Base-by-base conservation (phyloP, 352 stramenopile genomes). In the Blastocystis sp. region DNA sequence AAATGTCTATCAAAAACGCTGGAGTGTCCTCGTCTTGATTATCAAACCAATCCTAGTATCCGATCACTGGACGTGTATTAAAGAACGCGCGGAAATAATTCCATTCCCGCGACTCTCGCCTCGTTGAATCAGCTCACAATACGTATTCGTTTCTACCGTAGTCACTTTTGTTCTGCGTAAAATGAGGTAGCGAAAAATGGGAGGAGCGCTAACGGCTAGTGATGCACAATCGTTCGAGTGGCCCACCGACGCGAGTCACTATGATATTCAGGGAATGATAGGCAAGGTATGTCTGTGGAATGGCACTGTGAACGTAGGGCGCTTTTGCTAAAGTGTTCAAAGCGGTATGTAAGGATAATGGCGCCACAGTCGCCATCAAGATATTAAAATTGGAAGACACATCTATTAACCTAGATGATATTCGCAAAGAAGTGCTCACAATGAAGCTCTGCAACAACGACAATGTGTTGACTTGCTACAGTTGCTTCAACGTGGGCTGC, bases 381-480 rank as follows among this genome's bases (percentile, higher is more conserved):
- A 81, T 81, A 40, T 48, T 81, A 46, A 81, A 81, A 27, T 48
- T 81, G 27, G 69, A 81, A 57, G 69, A 63, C 34, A 14, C 69
- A 7, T 67, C 49, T 7, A 81, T 63, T 38, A 81, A 81, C 29
- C 54, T 81, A 34, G 69, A 81, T n/a, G 69, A 81, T 61, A 81
- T 67, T 46, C 49, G 69, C 27, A 63, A 67, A 48, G 69, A 81
- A 48, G 69, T 81, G 21, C 49, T 63, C 9, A 67, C 69, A n/a
- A 81, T 81, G 69, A 81, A 81, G 29, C 42, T 67, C 3, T 81
- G 69, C 36, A 46, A 81, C 34, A 38, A 81, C 42, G 49, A 63
- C 3, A 56, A 81, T 38, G 54, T 81, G 1, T 48, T 81, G 38
- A 44, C 69, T 27, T 81, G 49, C 27, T 81, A 81, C 42, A 59